Percentiles rank a stretch among this genome's conserved stretches.
Conservation (phyloP, 495 filamentous ascomycete species). For the Cercophora scortea region DNA sequence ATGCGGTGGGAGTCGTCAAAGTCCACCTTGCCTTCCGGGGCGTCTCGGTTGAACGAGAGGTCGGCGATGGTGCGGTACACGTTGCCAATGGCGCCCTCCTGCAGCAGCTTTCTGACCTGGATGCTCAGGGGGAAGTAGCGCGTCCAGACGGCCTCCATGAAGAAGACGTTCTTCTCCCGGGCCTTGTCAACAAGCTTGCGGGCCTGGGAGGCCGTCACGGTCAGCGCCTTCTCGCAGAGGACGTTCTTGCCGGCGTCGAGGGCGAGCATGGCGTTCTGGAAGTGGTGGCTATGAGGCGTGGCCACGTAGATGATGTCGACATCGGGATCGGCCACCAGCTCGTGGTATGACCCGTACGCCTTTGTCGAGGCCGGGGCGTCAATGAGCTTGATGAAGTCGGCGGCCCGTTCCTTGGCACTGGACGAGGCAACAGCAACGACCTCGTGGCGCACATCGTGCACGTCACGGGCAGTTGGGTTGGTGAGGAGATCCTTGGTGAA, state of each 20-base stretch:
- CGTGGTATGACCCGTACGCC: constrained; percentile 74
- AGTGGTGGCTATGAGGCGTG: constrained; percentile 93
- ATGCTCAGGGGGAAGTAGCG: constrained; percentile 79
- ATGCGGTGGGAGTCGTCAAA: constrained; percentile 60
- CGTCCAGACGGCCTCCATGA: constrained; percentile 98
- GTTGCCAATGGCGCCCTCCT: constrained; percentile 61
- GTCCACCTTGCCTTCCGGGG: constrained; percentile 30
- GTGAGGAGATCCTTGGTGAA: constrained; percentile 80
- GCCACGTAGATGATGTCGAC: constrained; percentile 90
- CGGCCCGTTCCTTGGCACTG: constrained; percentile 57
- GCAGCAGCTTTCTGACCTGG: constrained; percentile 64
- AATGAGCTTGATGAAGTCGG: constrained; percentile 61
- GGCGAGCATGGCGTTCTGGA: constrained; percentile 78
- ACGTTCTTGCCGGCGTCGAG: constrained; percentile 81
- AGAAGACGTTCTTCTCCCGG: constrained; percentile 71
- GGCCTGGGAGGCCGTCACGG: constrained; percentile 77
- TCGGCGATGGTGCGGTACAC: constrained; percentile 72
- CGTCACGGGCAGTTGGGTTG: constrained; percentile 63
- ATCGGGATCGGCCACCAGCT: constrained; percentile 65
- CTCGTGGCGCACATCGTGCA: constrained; percentile 68
- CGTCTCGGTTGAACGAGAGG: constrained; percentile 37
- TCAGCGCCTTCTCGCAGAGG: constrained; percentile 90
- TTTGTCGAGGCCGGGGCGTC: constrained; percentile 57
- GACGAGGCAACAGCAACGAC: constrained; percentile 79
- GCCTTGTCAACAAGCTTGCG: constrained; percentile 68